Base-by-base conservation (phyloP, 768 basidiomycete genomes). In the Mrakia frigida region DNA sequence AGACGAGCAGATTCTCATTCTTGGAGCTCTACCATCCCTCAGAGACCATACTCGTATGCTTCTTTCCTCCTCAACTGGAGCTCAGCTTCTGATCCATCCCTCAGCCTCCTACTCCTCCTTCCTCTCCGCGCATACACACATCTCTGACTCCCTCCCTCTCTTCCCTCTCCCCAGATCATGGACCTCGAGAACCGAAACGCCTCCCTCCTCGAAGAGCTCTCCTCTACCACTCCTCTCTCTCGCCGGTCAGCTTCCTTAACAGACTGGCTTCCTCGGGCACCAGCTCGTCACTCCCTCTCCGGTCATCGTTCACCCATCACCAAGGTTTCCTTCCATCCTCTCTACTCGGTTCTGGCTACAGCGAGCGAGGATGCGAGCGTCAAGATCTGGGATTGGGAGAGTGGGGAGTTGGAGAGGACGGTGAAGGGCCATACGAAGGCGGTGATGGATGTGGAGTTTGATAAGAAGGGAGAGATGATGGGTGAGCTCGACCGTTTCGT, bases 381-480 rank as follows among this genome's bases (percentile, higher is more conserved):
- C 79, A 95, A 95, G 86, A 89, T 95, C 67, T 95, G 94, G 93
- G 94, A 96, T 80, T 96, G 93, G 93, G 94, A 96, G 82, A 91
- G 91, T 41, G 94, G 94, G 59, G 93, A 95, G 80, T 91, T 94
- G 82, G 94, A 96, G 83, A 85, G 92, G 79, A 95, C 94, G 14
- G 83, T 95, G 76, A 95, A 94, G 83, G 92, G 93, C 10, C 94
- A 96, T 85, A 95, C 94, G 46, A 92, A 92, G 82, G 88, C 90
- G 28, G 90, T 95, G 39, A 89, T 88, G 82, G 94, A 94, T 84
- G 89, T 92, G 74, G 91, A 94, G 82, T 96, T 91, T 81, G 92
- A 95, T 83, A 88, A 89, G 77, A 93, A 92, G 84, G 94, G 94
- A 46, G 89, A 88, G 79, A 83, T 91, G 37, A 85, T 94, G 79